Evolutionary conservation across 2,329 filamentous ascomycete genomes (phyloP).

Genomic region (Stagonosporopsis rhizophila): DNA sequence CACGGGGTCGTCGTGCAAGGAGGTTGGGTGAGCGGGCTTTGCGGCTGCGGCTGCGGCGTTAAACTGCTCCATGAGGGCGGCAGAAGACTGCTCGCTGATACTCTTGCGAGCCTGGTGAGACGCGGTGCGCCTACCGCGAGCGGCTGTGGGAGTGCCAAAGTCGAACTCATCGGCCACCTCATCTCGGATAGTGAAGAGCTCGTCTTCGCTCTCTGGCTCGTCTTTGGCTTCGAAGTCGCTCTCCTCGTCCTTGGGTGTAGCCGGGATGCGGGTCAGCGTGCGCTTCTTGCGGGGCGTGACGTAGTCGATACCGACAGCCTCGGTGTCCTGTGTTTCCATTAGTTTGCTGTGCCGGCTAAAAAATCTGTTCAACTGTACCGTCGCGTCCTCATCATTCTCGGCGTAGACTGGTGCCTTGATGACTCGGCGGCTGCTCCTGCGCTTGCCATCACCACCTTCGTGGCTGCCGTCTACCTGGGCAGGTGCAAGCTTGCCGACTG

Average conservation of each 20-base stretch:
- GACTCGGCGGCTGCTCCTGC: constrained; percentile 10
- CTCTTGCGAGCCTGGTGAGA: constrained; percentile 20
- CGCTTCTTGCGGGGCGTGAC: constrained; percentile 21
- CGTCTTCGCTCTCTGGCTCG: constrained; percentile 21
- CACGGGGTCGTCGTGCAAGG: neutral
- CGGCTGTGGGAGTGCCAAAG: neutral
- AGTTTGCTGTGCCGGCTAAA: neutral
- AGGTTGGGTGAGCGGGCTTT: neutral
- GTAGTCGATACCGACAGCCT: constrained; percentile 7
- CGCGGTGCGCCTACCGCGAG: constrained; percentile 15
- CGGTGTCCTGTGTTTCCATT: constrained; percentile 17
- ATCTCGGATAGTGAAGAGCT: constrained; percentile 1
- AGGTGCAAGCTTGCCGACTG: neutral
- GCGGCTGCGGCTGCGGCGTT: neutral
- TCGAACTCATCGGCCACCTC: constrained; percentile 8
- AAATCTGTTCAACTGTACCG: constrained; percentile 4
- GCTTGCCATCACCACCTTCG: neutral
- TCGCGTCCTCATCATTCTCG: constrained; percentile 11
- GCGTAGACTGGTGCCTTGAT: constrained; percentile 7
- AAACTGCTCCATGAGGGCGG: constrained; percentile 7
- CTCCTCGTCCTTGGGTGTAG: constrained; percentile 17
- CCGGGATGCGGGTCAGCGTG: constrained; percentile 8
- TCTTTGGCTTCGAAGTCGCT: constrained; percentile 26
- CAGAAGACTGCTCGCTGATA: constrained; percentile 16
- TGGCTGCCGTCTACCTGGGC: neutral